These are phyloP conservation scores for Acer campestre DNA, from an alignment of 345 rosid species.

Conservation along the genomic window DNA sequence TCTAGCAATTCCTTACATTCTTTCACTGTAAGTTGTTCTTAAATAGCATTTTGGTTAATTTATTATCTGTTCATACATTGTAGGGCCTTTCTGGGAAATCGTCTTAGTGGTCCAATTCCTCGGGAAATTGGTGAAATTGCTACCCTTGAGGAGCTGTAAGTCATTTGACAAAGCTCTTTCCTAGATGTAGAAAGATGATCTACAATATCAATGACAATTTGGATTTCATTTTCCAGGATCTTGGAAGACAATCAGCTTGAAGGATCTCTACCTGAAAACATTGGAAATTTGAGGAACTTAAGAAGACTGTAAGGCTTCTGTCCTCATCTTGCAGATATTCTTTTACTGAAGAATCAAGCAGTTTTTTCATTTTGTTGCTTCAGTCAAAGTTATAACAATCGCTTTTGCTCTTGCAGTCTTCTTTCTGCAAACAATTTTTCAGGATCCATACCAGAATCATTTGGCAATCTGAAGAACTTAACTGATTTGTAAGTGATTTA, in stretches of 20 bases:
- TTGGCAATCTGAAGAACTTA: slow-evolving; percentile 60
- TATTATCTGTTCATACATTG: slow-evolving; percentile 1
- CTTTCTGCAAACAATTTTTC: slow-evolving; percentile 78
- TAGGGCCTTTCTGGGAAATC: slow-evolving; percentile 69
- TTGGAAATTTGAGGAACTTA: slow-evolving; percentile 64
- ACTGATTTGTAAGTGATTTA: slow-evolving; percentile 66
- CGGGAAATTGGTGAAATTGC: slow-evolving; percentile 52
- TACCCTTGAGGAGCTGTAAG: slow-evolving; percentile 66
- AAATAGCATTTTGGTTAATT: neutral
- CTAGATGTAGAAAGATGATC: neutral
- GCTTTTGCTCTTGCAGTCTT: slow-evolving; percentile 37
- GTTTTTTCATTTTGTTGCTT: neutral
- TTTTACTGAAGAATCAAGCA: neutral
- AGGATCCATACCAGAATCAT: slow-evolving; percentile 73
- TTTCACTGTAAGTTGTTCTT: neutral
- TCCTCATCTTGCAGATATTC: neutral
- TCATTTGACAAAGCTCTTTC: slow-evolving; percentile 1
- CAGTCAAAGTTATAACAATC: neutral
- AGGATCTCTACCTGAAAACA: slow-evolving; percentile 61
- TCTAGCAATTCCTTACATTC: neutral
- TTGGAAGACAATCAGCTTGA: slow-evolving; percentile 62
- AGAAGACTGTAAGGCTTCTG: slow-evolving; percentile 49
- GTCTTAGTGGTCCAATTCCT: slow-evolving; percentile 67
- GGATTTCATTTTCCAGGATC: slow-evolving; percentile 41
- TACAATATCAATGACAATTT: slow-evolving; percentile 9